These are phyloP conservation scores for Halenospora varia DNA, from an alignment of 495 filamentous ascomycete genomes.

Conservation along the genomic window DNA sequence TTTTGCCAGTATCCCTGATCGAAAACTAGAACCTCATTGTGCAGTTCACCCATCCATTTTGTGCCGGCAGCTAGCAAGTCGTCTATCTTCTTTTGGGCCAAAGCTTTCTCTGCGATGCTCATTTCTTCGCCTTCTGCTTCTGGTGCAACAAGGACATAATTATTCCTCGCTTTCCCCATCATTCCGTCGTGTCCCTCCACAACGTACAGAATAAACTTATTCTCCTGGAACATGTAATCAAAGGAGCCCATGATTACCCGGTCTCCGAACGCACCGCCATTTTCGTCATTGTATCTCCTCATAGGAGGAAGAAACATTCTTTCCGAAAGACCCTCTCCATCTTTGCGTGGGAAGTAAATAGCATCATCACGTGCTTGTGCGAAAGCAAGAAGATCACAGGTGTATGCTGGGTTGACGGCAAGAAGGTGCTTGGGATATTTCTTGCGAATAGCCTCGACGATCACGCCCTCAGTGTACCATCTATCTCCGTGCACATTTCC, in stretches of 20 bases:
- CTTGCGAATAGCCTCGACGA: slow-evolving; percentile 41
- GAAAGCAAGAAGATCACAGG: slow-evolving; percentile 44
- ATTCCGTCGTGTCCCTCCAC: slow-evolving; percentile 45
- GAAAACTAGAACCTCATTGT: slow-evolving; percentile 62
- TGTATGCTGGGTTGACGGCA: slow-evolving; percentile 31
- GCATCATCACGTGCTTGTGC: slow-evolving; percentile 41
- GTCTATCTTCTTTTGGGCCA: slow-evolving; percentile 35
- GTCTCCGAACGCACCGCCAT: slow-evolving; percentile 36
- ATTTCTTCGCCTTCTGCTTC: slow-evolving; percentile 14
- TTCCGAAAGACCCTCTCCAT: slow-evolving; percentile 34
- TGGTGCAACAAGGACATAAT: slow-evolving; percentile 45
- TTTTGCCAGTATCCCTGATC: slow-evolving; percentile 59
- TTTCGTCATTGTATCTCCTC: slow-evolving; percentile 42
- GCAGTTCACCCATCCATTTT: slow-evolving; percentile 44
- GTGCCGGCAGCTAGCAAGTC: slow-evolving; percentile 48
- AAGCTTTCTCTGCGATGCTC: neutral
- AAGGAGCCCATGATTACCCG: slow-evolving; percentile 48
- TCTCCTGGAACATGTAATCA: slow-evolving; percentile 43
- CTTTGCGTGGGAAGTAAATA: slow-evolving; percentile 18
- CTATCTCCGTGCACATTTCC: slow-evolving; percentile 40
- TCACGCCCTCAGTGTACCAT: slow-evolving; percentile 47
- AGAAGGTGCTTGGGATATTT: slow-evolving; percentile 50
- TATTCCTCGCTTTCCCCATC: slow-evolving; percentile 31
- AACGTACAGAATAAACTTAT: slow-evolving; percentile 50
- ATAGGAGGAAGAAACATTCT: slow-evolving; percentile 43